phyloP scores from a whole-genome alignment of 169 alveolate species.

The Amoebophrya sp. region DNA sequence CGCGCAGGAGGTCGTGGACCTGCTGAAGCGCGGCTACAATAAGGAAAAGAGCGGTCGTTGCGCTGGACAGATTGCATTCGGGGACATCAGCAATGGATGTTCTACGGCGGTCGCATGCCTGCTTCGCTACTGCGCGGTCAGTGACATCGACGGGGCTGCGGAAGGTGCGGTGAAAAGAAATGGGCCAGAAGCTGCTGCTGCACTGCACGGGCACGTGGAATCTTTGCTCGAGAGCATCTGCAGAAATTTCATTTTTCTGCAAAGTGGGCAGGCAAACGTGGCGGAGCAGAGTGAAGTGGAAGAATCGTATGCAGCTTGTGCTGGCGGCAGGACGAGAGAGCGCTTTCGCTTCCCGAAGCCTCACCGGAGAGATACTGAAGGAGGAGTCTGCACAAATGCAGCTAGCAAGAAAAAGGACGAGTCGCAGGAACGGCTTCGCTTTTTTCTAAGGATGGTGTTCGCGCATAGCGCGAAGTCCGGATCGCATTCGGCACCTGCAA shows the following conservation, averaged over 20 bases:
- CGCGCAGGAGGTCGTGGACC: background rate
- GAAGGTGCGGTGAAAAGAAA: background rate
- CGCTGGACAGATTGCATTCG: background rate
- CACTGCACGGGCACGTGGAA: background rate
- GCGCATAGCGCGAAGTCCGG: background rate
- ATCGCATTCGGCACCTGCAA: background rate
- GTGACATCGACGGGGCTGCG: background rate
- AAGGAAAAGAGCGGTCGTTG: background rate
- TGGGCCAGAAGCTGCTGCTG: background rate
- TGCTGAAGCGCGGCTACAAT: background rate
- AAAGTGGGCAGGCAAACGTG: background rate
- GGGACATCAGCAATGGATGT: background rate
- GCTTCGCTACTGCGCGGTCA: background rate
- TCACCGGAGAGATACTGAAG: background rate
- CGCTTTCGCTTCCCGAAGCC: constrained; percentile 14
- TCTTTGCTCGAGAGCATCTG: background rate
- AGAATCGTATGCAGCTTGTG: background rate
- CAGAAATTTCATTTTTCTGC: background rate
- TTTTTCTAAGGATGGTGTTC: background rate
- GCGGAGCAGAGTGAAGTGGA: background rate
- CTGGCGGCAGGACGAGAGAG: background rate
- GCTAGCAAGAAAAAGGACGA: background rate
- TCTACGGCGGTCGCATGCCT: background rate
- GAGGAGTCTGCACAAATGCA: background rate
- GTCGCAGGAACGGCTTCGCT: background rate